Conservation (phyloP, 352 stramenopile genomes). For the Pythium brassicae region DNA sequence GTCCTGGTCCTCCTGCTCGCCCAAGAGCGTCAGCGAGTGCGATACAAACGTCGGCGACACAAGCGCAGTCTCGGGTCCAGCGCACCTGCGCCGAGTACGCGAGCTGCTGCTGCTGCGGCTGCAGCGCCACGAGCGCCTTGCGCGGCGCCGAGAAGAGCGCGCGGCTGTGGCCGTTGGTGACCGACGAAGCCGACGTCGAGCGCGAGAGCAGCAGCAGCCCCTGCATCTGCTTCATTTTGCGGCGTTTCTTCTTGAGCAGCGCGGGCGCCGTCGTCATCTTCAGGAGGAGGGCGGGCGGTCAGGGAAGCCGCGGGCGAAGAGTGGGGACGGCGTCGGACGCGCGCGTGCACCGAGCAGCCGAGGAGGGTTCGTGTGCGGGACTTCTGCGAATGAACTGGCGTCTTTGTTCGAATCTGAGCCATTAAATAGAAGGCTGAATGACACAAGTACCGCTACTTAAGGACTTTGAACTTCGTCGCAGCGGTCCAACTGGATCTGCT, state of each 20-base stretch:
- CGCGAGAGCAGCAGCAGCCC: conserved; percentile 58
- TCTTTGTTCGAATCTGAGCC: background rate
- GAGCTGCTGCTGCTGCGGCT: conserved; percentile 66
- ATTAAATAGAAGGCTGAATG: too few species aligned
- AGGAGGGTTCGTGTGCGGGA: background rate
- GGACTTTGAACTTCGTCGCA: too few species aligned
- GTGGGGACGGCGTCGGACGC: too few species aligned
- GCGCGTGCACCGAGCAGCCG: too few species aligned
- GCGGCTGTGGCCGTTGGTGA: background rate
- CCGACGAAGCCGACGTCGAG: conserved; percentile 11
- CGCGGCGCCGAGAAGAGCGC: conserved; percentile 14
- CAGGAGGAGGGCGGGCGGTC: too few species aligned
- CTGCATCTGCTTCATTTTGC: conserved; percentile 81
- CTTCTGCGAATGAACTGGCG: too few species aligned
- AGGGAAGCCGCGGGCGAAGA: too few species aligned
- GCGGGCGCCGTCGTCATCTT: conserved; percentile 26
- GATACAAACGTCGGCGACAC: background rate
- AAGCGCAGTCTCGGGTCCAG: background rate
- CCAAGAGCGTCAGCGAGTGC: too few species aligned
- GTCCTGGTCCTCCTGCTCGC: conserved; percentile 54
- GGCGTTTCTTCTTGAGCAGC: conserved; percentile 40
- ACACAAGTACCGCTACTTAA: too few species aligned
- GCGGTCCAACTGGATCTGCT: too few species aligned
- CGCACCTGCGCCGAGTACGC: conserved; percentile 54
- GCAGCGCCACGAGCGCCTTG: conserved; percentile 59